Base-by-base conservation (phyloP, 352 stramenopile genomes). In the Phytopythium boreale region DNA sequence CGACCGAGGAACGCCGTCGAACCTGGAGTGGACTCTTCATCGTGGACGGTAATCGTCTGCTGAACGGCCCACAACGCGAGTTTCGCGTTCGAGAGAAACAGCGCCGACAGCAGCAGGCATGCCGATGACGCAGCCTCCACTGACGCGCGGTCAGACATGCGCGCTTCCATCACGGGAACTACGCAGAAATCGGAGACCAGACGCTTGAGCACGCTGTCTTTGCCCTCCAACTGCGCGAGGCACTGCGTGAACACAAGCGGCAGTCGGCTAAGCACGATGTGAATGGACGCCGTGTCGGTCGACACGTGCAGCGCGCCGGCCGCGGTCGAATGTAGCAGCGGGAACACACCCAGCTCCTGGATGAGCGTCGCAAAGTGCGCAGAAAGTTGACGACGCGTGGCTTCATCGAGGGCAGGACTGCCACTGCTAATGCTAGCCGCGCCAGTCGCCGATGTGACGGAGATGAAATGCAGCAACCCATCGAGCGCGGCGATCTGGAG, bases 171-270 rank as follows among this genome's bases (percentile, higher is more conserved):
- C 15, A 95, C 82, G 8, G 87, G 87, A 15, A 73, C 64, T 6
- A 93, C 82, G 49, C 87, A 93, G 69, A 71, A 90, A 50, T 90
- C 79, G 1, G 69, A 69, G 39, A 93, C 84, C 17, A 94, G 64
- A 29, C 83, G 78, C 75, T 91, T 83, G 11, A 93, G 62, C 53
- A 80, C 69, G 27, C 53, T 65, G 26, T 95, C 87, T 46, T 93
- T 80, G 20, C 66, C 67, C 36, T 92, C 86, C 36, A 93, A 84
- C 44, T 85, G 79, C 26, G 83, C 77, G 0, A 95, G 70, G n/a
- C 82, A 90, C 63, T 95, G 84, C n/a, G 87, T 94, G 58, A 94
- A 95, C 19, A 95, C 82, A 27, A 95, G 70, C 55, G 87, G 79
- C 37, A 93, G 67, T 11, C 84, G 85, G 50, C 79, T 93, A 15